A percentile compares a stretch with the other conserved stretches of the same genome.
Evolutionary conservation across 192 early-diverging fungal genomes (phyloP).

Genomic region (Podila epigama): DNA sequence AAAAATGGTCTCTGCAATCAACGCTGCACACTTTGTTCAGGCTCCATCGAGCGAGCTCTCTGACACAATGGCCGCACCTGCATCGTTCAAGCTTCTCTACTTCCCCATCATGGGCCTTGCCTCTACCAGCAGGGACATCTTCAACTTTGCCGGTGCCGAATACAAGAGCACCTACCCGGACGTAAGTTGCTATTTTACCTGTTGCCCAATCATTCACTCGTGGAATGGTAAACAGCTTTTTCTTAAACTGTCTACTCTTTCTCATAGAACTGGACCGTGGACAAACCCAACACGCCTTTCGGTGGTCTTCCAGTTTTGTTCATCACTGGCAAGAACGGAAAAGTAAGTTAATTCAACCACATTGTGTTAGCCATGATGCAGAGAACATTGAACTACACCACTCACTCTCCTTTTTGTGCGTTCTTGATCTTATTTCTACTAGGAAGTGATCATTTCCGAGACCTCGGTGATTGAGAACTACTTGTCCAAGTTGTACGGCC

Average conservation of each 20-base stretch:
- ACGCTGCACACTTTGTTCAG: not conserved
- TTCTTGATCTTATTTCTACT: not conserved
- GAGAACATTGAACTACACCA: not conserved
- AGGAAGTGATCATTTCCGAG: not conserved
- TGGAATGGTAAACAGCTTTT: not conserved
- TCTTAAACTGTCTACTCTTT: not conserved
- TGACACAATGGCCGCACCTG: not conserved
- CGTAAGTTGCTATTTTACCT: not conserved
- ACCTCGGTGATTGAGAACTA: not conserved
- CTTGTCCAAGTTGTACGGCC: not conserved
- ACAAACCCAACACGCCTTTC: slow-evolving; percentile 6
- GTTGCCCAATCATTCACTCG: not conserved
- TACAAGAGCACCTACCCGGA: not conserved
- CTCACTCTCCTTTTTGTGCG: not conserved
- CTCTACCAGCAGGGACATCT: slow-evolving; percentile 5
- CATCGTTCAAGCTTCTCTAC: slow-evolving; percentile 12
- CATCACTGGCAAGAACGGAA: slow-evolving; percentile 6
- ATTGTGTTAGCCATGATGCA: not conserved
- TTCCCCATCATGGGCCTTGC: not conserved
- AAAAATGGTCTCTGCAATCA: not conserved
- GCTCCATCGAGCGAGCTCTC: not conserved
- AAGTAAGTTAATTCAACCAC: not conserved
- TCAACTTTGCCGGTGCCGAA: not conserved
- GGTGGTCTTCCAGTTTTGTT: slow-evolving; percentile 1
- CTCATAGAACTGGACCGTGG: slow-evolving; percentile 1